These are phyloP conservation scores for Rheum nobile DNA, from an alignment of 148 eudicot species.

Conservation along the genomic window DNA sequence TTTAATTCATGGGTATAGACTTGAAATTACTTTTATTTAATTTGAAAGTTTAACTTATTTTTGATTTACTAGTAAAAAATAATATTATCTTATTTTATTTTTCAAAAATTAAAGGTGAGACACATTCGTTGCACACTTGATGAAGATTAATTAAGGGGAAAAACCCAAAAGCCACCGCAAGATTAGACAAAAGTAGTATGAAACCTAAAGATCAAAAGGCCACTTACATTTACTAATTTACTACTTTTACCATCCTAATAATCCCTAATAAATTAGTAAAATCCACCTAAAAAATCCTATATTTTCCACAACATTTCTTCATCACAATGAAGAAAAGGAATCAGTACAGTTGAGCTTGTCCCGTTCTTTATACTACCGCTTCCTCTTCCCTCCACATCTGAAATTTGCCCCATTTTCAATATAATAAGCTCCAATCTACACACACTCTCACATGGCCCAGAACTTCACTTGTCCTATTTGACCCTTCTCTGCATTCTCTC, in stretches of 20 bases:
- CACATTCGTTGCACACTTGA: background rate
- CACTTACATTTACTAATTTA: too few relatives aligned
- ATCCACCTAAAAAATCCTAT: background rate
- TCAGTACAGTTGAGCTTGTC: background rate
- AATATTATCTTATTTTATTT: too few relatives aligned
- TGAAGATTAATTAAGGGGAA: background rate
- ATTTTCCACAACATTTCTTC: background rate
- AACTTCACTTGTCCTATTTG: slow-evolving; percentile 7
- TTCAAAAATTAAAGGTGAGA: background rate
- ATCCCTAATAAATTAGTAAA: too few relatives aligned
- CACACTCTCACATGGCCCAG: slow-evolving; percentile 10
- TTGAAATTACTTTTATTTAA: too few relatives aligned
- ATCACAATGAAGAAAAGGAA: background rate
- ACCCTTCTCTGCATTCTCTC: background rate
- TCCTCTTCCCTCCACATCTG: slow-evolving; percentile 5
- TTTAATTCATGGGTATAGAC: too few relatives aligned
- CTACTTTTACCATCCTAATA: background rate
- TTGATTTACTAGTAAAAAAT: too few relatives aligned
- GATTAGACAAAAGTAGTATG: background rate
- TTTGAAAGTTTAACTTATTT: too few relatives aligned
- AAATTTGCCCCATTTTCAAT: slow-evolving; percentile 4
- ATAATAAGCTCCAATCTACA: background rate
- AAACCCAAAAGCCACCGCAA: background rate
- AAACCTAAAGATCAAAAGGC: background rate
- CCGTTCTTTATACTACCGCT: background rate